Evolutionary conservation across 805 yeast genomes (phyloP), one percentile per base, ranked within the genome.

Genomic region (Ogataea ramenticola): DNA sequence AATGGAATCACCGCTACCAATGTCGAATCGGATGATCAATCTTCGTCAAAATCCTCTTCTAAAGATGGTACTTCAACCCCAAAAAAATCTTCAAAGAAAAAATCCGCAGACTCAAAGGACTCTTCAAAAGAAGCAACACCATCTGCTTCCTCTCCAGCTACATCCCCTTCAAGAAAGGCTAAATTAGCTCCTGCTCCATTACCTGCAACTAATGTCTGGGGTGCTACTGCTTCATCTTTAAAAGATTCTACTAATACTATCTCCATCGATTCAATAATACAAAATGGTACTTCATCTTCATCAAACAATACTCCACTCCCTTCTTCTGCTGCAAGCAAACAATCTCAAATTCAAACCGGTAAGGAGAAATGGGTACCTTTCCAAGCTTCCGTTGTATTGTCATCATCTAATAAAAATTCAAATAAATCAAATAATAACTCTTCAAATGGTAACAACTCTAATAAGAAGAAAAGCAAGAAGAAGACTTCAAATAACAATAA

Each of bases 351-450:
- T 42, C 51, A 57, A 46, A 39, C 62, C 15, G 79, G 80, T 44
- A 79, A 75, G 54, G 83, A 77, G 54, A 84, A 82, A 58, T 81
- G 87, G 86, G 74, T 80, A 34, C 87, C 87, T n/a, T 77, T 75
- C 58, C 72, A 77, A 24, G 85, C 76, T 36, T 57, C 64, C 17
- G 75, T 75, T 40, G 72, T 72, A 24, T 66, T 74, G 35, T 66
- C 72, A 19, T 66, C 72, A 19, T 44, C 61, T 2, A 49, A 48
- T 38, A 38, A 33, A 21, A 46, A 39, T 22, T 22, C 34, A 15
- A 40, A 31, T 16, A 35, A 38, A 22, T 36, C 40, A 12, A 42
- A 35, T 19, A 39, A 34, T 30, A 14, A 36, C 15, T 39, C 43
- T 24, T 34, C 37, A 34, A 50, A 49, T 26, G 43, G 45, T 24